Evolutionary conservation across 1,139 yeast species (phyloP).

Genomic region (Pichia sp.): DNA sequence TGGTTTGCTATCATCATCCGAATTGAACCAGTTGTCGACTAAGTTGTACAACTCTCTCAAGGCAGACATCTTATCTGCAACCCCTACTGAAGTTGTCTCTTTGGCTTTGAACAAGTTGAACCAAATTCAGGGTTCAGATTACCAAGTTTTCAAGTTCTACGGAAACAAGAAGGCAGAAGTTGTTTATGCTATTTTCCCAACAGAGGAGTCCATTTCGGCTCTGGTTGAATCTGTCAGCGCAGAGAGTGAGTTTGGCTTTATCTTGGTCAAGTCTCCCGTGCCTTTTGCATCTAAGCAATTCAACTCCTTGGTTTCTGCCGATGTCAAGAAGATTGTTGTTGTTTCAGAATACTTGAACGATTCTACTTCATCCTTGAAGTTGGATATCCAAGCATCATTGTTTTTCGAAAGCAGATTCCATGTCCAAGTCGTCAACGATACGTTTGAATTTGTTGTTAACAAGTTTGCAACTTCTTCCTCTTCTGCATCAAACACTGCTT

Average conservation of each 20-base stretch:
- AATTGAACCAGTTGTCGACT: constrained; percentile 42
- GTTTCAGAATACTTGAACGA: constrained; percentile 42
- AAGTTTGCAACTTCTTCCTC: constrained; percentile 19
- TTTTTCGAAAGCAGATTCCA: constrained; percentile 46
- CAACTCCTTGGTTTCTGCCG: constrained; percentile 51
- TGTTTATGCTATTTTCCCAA: constrained; percentile 75
- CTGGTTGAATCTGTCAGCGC: constrained; percentile 45
- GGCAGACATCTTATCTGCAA: constrained; percentile 25
- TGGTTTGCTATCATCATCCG: constrained; percentile 44
- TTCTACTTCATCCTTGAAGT: constrained; percentile 45
- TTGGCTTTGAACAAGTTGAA: constrained; percentile 53
- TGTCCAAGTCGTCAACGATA: constrained; percentile 45
- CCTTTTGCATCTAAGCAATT: constrained; percentile 69
- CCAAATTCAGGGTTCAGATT: constrained; percentile 49
- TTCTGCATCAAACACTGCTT: constrained; percentile 15
- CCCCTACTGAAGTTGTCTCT: constrained; percentile 36
- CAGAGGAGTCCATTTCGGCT: constrained; percentile 53
- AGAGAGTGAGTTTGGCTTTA: constrained; percentile 48
- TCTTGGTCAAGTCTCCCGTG: constrained; percentile 72
- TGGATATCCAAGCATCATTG: constrained; percentile 71
- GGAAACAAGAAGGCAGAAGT: constrained; percentile 61
- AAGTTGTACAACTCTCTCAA: constrained; percentile 34
- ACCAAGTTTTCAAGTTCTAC: constrained; percentile 65
- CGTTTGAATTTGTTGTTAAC: constrained; percentile 42
- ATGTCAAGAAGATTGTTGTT: constrained; percentile 61